phyloP scores from a whole-genome alignment of 1,284 basidiomycete species.

The Puccinia hordei region DNA sequence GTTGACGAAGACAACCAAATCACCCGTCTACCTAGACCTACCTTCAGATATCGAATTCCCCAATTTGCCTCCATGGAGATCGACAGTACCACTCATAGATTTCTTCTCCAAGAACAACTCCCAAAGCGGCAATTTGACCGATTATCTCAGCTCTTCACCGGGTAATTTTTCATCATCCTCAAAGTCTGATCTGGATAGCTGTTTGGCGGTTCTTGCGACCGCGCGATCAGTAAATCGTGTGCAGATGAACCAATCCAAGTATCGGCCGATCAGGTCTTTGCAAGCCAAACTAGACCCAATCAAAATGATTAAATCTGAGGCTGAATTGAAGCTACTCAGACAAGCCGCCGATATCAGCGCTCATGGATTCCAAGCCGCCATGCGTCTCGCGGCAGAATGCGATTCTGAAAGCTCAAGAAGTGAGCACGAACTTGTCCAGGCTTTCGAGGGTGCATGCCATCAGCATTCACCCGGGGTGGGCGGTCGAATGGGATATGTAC shows the following conservation, averaged over 20 bases:
- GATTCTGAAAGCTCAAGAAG: constrained; percentile 65
- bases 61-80: constrained; percentile 62
- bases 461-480: constrained; percentile 69
- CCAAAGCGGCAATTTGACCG: constrained; percentile 31
- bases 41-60: constrained; percentile 29
- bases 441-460: constrained; percentile 80
- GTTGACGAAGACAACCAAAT: constrained; percentile 24
- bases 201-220: constrained; percentile 50
- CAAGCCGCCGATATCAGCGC: constrained; percentile 75
- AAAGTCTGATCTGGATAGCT: constrained; percentile 26
- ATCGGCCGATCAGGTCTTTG: constrained; percentile 34
- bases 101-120: constrained; percentile 33
- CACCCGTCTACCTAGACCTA: constrained; percentile 39
- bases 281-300: constrained; percentile 65
- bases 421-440: constrained; percentile 75
- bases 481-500: constrained; percentile 79
- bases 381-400: constrained; percentile 69
- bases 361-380: constrained; percentile 71
- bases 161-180: not conserved
- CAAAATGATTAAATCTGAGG: constrained; percentile 70
- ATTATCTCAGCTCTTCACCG: not conserved
- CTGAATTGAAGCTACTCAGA: constrained; percentile 72
- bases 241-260: constrained; percentile 27
- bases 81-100: constrained; percentile 8
- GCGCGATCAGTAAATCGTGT: not conserved